These are phyloP conservation scores for Tolypocladium guangdongense DNA, from an alignment of 2,329 filamentous ascomycete genomes.

Conservation along the genomic window DNA sequence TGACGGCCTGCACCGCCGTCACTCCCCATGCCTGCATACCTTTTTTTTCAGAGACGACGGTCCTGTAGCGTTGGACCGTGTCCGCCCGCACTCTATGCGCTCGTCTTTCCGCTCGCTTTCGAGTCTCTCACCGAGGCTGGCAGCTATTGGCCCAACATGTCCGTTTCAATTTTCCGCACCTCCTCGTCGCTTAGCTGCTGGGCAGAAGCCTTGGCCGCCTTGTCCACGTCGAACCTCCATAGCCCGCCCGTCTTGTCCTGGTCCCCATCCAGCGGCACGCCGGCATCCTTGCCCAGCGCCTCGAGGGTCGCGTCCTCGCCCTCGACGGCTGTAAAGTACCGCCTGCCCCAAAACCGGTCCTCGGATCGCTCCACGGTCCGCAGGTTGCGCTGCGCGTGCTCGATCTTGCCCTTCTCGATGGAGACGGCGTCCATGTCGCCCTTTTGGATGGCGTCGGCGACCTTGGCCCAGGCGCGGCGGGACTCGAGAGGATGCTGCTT, in stretches of 20 bases:
- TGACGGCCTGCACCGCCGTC: not conserved
- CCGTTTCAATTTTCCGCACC: conserved; percentile 32
- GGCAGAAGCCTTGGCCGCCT: conserved; percentile 27
- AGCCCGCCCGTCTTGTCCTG: conserved; percentile 50
- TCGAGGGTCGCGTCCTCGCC: conserved; percentile 34
- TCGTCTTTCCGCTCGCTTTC: not conserved
- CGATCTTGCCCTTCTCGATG: conserved; percentile 76
- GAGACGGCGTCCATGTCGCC: conserved; percentile 78
- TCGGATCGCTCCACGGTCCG: conserved; percentile 67
- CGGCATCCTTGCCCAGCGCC: conserved; percentile 32
- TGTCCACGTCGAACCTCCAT: conserved; percentile 45
- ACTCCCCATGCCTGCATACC: not conserved
- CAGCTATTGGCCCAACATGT: conserved; percentile 27
- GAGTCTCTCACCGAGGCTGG: not conserved
- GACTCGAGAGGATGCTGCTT: conserved; percentile 81
- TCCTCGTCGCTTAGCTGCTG: conserved; percentile 27
- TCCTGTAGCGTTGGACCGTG: not conserved
- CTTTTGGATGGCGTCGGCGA: conserved; percentile 66
- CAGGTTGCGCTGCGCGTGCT: conserved; percentile 70
- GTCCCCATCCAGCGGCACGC: conserved; percentile 40
- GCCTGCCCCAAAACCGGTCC: conserved; percentile 65
- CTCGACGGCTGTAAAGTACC: conserved; percentile 60
- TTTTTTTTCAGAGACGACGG: not conserved
- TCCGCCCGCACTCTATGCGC: not conserved
- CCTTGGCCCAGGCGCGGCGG: conserved; percentile 76